Percentiles rank a stretch among this genome's conserved stretches.
Evolutionary conservation across 495 filamentous ascomycete species (phyloP).

Genomic region (Talaromyces liani): DNA sequence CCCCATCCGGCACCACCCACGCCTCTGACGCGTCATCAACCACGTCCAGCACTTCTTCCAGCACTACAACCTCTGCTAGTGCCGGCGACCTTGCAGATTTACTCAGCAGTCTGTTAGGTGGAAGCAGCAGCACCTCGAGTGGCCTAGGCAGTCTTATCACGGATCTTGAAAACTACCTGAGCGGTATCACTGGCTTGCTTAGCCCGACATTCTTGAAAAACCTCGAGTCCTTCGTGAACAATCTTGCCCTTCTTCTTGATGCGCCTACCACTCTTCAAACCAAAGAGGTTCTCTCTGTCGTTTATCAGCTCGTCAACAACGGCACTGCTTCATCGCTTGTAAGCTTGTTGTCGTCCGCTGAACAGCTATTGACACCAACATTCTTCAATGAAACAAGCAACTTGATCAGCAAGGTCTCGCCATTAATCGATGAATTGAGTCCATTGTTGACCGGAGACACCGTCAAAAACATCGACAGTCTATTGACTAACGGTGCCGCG

Average conservation of each 20-base stretch:
- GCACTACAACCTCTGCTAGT: background rate
- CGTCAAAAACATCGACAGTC: slow-evolving; percentile 27
- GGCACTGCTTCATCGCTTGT: slow-evolving; percentile 4
- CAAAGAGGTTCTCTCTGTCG: slow-evolving; percentile 24
- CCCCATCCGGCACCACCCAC: background rate
- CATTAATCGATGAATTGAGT: slow-evolving; percentile 18
- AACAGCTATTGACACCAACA: slow-evolving; percentile 28
- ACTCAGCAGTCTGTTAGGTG: slow-evolving; percentile 5
- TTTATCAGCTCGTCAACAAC: slow-evolving; percentile 17
- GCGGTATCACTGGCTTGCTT: slow-evolving; percentile 33
- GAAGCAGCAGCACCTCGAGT: background rate
- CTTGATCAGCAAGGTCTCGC: slow-evolving; percentile 23
- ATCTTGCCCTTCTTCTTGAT: slow-evolving; percentile 37
- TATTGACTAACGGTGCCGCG: slow-evolving; percentile 29
- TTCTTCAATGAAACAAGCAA: slow-evolving; percentile 35
- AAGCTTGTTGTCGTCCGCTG: slow-evolving; percentile 28
- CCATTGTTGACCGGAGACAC: slow-evolving; percentile 26
- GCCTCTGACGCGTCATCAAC: background rate
- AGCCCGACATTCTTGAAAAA: slow-evolving; percentile 29
- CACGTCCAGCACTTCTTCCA: background rate
- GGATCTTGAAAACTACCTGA: slow-evolving; percentile 34
- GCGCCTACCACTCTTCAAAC: slow-evolving; percentile 30
- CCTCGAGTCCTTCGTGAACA: slow-evolving; percentile 38
- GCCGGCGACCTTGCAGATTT: background rate
- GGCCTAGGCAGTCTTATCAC: slow-evolving; percentile 9